Evolutionary conservation across 257 asterid genomes (phyloP), one percentile per base, ranked within the genome.

Genomic region (Solanum medicagineum): DNA sequence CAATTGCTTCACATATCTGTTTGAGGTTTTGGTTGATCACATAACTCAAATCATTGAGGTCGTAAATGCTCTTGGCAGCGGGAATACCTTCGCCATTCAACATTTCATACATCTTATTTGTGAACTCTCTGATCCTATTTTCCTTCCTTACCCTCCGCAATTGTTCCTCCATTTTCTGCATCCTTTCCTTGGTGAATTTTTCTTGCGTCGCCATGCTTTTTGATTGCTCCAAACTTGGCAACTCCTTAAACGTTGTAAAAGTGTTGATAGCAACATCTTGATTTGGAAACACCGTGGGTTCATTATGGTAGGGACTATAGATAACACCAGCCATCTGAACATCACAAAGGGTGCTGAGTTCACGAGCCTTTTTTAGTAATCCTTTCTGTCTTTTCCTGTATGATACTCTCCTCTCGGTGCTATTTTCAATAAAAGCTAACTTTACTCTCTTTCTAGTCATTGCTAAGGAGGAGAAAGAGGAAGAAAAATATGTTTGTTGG

Each of bases 1-100:
- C 11, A 1, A n/a, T 22, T 1, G 1, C 69, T 10, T 60, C 36
- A 10, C 13, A 22, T 22, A 60, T 2, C 7, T 10, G 16, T 60
- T 60, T 60, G 36, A 60, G 69, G 1, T 10, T 4, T 60, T 60
- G 6, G 5, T 22, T 22, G 8, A 60, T 60, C 69, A 60, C 36
- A 22, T n/a, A 60, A 22, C 8, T 22, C 0, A 60, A 1, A 22
- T 22, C 32, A 13, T 60, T 60, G 32, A 60, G 16, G n/a, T 10
- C 16, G 2, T 10, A 6, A 4, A 3, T 1, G 15, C 0, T 1
- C 1, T 1, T 10, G 2, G 1, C 2, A 60, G 2, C 4, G 7
- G 7, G 8, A 6, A 4, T 60, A 1, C 22, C 32, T 10, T 60
- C 29, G 4, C 8, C 32, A 4, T 60, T 60, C 3, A 22, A 10